Evolutionary conservation across 768 basidiomycete species (phyloP).

Genomic region (Amylocystis lapponica): DNA sequence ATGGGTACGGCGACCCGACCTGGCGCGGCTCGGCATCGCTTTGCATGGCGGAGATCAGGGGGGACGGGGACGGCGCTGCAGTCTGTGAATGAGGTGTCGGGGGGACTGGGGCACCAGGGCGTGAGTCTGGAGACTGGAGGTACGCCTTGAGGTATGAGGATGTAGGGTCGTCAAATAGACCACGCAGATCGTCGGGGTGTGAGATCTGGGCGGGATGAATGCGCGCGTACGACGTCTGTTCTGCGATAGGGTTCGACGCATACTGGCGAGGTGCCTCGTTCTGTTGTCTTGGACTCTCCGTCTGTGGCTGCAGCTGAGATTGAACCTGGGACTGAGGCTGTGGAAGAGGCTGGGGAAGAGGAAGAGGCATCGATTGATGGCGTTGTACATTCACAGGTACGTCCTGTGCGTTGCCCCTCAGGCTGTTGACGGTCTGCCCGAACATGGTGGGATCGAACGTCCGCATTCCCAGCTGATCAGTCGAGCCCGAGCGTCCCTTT

Average conservation of each 20-base stretch:
- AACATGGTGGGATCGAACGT: slow-evolving; percentile 55
- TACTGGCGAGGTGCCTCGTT: slow-evolving; percentile 11
- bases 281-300: slow-evolving; percentile 5
- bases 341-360: background rate
- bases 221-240: slow-evolving; percentile 14
- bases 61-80: slow-evolving; percentile 68
- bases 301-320: slow-evolving; percentile 4
- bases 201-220: slow-evolving; percentile 22
- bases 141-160: slow-evolving; percentile 56
- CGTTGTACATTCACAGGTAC: slow-evolving; percentile 13
- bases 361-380: slow-evolving; percentile 15
- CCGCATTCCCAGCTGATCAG: slow-evolving; percentile 57
- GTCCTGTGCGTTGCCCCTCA: slow-evolving; percentile 11
- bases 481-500: slow-evolving; percentile 51
- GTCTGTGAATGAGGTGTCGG: slow-evolving; percentile 76
- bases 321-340: slow-evolving; percentile 6
- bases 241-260: slow-evolving; percentile 5
- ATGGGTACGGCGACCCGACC: slow-evolving; percentile 72
- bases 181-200: slow-evolving; percentile 52
- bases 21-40: slow-evolving; percentile 30
- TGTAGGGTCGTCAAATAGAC: slow-evolving; percentile 54
- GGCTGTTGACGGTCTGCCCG: slow-evolving; percentile 27
- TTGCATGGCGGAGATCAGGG: slow-evolving; percentile 48
- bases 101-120: slow-evolving; percentile 73
- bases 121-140: slow-evolving; percentile 40